Evolutionary conservation across 2,329 filamentous ascomycete genomes (phyloP).

Genomic region (Mycocentrospora acerina): DNA sequence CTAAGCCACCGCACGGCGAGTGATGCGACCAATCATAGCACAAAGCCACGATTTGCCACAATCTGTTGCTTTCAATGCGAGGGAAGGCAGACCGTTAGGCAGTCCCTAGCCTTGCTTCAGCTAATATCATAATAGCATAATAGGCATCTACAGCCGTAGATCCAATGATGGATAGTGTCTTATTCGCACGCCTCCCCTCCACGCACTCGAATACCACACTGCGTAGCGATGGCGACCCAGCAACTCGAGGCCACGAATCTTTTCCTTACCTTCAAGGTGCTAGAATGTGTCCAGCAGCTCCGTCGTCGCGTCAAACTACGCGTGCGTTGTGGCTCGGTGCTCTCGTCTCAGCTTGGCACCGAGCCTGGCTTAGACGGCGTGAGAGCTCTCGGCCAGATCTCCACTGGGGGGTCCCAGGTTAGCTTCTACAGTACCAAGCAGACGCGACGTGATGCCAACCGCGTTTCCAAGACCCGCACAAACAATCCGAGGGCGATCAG

Average conservation of each 20-base stretch:
- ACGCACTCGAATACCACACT: slow-evolving; percentile 20
- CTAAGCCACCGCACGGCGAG: too few relatives aligned
- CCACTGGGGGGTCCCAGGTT: slow-evolving; percentile 27
- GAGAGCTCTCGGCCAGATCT: slow-evolving; percentile 29
- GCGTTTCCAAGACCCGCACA: slow-evolving; percentile 28
- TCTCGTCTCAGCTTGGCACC: slow-evolving; percentile 23
- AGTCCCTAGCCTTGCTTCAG: slow-evolving; percentile 28
- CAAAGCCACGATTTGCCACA: slow-evolving; percentile 16
- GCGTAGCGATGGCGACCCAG: slow-evolving; percentile 35
- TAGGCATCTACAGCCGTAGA: too few relatives aligned
- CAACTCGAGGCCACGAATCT: slow-evolving; percentile 32
- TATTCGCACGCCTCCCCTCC: slow-evolving; percentile 27
- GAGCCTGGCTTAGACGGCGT: slow-evolving; percentile 20
- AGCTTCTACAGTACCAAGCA: slow-evolving; percentile 22
- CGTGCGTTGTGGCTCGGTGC: slow-evolving; percentile 19
- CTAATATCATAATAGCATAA: too few relatives aligned
- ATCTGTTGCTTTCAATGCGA: slow-evolving; percentile 12
- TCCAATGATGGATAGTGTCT: slow-evolving; percentile 11
- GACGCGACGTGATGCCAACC: slow-evolving; percentile 21
- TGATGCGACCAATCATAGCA: too few relatives aligned
- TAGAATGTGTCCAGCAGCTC: slow-evolving; percentile 43
- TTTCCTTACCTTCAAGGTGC: slow-evolving; percentile 40
- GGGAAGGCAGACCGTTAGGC: slow-evolving; percentile 25
- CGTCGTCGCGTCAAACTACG: slow-evolving; percentile 41
- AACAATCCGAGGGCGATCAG: slow-evolving; percentile 14